Evolutionary conservation across 2,329 filamentous ascomycete genomes (phyloP), one percentile per base, ranked within the genome.

Genomic region (Fusarium paranaense): DNA sequence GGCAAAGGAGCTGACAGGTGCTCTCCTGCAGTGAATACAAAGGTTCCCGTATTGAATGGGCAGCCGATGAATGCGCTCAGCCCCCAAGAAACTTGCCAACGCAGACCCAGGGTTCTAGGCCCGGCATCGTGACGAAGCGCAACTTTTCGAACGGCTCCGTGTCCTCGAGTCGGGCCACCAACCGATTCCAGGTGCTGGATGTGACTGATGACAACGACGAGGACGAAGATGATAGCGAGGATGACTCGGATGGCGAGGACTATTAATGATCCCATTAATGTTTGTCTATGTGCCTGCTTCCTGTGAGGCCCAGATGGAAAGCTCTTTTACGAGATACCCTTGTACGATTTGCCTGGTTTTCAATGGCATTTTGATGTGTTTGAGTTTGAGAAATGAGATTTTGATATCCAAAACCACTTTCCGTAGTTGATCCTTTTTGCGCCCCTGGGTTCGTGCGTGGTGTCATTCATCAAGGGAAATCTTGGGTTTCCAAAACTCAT

Each of bases 51-150:
- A 92, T 97, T 74, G 90, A 92, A 16, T 96, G 91, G 87, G 90
- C 87, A 70, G 81, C 85, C 0, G 94, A 97, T 76, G 93, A 95
- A 75, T 97, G 94, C 78, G 89, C 90, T 40, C 87, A 88, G 65
- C 87, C 91, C 1, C 80, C 92, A 57, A 40, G 54, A 20, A 59
- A 76, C 50, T 81, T 73, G 69, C 32, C 64, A 60, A 58, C 38
- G 38, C 30, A 35, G 20, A 27, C 38, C 20, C 33, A 25, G 18
- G 4, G 37, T 30, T 40, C 35, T 1, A 27, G 27, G 11, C 42
- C 37, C 32, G 18, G n/a, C n/a, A 25, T 52, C 22, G 62, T 60
- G 56, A 14, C 50, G 20, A 50, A 66, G 38, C 60, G 25, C 33
- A 61, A 11, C n/a, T 25, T 22, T 8, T 16, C 59, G 14, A 11